Conservation (phyloP, 2,329 filamentous ascomycete species). For the Cercospora zeae-maydis region DNA sequence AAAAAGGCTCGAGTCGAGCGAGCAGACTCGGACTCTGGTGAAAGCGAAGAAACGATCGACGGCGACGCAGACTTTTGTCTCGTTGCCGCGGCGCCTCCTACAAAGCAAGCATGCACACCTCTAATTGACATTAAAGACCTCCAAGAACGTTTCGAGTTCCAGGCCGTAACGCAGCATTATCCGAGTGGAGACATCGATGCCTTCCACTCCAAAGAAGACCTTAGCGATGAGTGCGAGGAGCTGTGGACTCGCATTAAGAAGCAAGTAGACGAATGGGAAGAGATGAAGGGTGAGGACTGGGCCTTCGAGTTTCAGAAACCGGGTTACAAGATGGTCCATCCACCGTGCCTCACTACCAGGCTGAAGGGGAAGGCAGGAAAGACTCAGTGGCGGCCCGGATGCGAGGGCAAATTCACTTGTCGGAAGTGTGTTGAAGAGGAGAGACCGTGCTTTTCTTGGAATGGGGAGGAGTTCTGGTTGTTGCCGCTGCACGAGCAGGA, state of each 20-base stretch:
- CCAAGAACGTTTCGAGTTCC: constrained; percentile 23
- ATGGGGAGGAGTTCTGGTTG: constrained; percentile 27
- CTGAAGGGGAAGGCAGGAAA: constrained; percentile 18
- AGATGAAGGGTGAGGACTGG: constrained; percentile 25
- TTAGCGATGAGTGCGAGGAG: constrained; percentile 17
- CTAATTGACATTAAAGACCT: constrained; percentile 8
- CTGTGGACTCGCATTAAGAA: constrained; percentile 25
- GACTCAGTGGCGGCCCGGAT: constrained; percentile 25
- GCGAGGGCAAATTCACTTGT: constrained; percentile 29
- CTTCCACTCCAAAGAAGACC: constrained; percentile 16
- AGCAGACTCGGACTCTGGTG: neutral
- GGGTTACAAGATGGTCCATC: constrained; percentile 2
- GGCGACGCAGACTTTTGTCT: constrained; percentile 10
- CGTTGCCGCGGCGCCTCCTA: neutral
- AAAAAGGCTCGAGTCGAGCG: constrained; percentile 2
- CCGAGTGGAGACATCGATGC: constrained; percentile 13
- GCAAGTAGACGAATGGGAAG: constrained; percentile 25
- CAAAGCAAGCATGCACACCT: neutral
- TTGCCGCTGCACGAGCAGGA: constrained; percentile 31
- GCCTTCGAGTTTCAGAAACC: constrained; percentile 24
- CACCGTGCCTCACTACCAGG: constrained; percentile 26
- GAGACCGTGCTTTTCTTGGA: constrained; percentile 27
- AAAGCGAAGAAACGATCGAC: constrained; percentile 4
- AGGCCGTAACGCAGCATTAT: constrained; percentile 21
- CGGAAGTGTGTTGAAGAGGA: constrained; percentile 24